phyloP scores from a whole-genome alignment of 192 early-diverging fungal genomes.

The Mortierella alpina region DNA sequence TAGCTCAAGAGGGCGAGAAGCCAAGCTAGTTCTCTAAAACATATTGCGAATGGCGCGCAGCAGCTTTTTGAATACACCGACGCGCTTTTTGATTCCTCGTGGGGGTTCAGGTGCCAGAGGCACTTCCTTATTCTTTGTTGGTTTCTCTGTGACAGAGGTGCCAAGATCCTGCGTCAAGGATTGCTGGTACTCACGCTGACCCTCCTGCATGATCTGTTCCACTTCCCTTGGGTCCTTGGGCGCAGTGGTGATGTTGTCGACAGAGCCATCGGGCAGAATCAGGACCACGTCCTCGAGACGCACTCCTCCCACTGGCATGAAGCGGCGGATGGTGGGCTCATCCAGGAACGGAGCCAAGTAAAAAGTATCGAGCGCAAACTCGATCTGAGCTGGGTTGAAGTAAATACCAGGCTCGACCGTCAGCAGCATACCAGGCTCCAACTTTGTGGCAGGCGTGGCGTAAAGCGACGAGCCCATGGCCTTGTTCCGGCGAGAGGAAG shows the following conservation, averaged over 20 bases:
- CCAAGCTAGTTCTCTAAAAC: slow-evolving; percentile 13
- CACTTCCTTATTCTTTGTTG: background rate
- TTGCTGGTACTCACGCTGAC: slow-evolving; percentile 19
- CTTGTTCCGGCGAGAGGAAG: slow-evolving; percentile 65
- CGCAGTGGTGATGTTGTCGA: slow-evolving; percentile 85
- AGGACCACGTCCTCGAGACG: slow-evolving; percentile 93
- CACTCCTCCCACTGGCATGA: slow-evolving; percentile 89
- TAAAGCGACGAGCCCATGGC: slow-evolving; percentile 66
- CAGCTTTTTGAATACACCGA: slow-evolving; percentile 45
- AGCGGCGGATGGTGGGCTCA: slow-evolving; percentile 71
- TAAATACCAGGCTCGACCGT: slow-evolving; percentile 96
- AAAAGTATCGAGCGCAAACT: slow-evolving; percentile 68
- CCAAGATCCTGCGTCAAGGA: background rate
- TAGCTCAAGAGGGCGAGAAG: no score
- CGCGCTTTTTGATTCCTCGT: slow-evolving; percentile 28
- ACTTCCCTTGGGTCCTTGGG: slow-evolving; percentile 82
- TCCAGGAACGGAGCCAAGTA: slow-evolving; percentile 71
- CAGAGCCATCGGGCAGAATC: slow-evolving; percentile 75
- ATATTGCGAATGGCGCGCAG: slow-evolving; percentile 34
- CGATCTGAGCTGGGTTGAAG: slow-evolving; percentile 87
- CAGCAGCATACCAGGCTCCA: slow-evolving; percentile 85
- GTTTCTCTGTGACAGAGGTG: background rate
- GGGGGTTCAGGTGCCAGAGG: background rate
- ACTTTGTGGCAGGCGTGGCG: slow-evolving; percentile 57
- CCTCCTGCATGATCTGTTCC: slow-evolving; percentile 60